Evolutionary conservation across 2,329 filamentous ascomycete genomes (phyloP), one percentile per base, ranked within the genome.

Genomic region (Sarocladiaceae sp.): DNA sequence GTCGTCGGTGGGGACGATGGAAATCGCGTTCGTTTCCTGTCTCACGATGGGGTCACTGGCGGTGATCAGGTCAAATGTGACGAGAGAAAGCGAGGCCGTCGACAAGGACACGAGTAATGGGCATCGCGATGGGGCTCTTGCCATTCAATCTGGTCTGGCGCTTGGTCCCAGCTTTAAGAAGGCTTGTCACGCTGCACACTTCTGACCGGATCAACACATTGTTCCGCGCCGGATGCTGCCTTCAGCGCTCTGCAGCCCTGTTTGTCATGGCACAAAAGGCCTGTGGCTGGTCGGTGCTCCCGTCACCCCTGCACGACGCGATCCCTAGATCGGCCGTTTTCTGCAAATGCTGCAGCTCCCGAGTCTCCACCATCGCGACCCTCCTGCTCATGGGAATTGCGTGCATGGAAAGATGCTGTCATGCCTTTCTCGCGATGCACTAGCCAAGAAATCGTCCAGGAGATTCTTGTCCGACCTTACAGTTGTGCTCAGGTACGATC

Each of bases 271-370:
- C 15, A n/a, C 18, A 6, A 22, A 26, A n/a, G 11, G 23, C 40
- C 40, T 48, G 26, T 33, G 5, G 13, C 17, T 48, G 44, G 44
- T 33, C 44, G 28, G 44, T 18, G 44, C n/a, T 31, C 28, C 26
- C 44, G 25, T 15, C 25, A 33, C 22, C 44, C 44, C 25, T 48
- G 44, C 26, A 48, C 22, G 28, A 48, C 25, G 25, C 26, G 17
- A 33, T 48, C 18, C 44, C 44, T 31, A 48, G 28, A 48, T 31
- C 26, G 44, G 44, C 44, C 26, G 13, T 48, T 48, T 48, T 48
- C 44, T 48, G 44, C 44, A 48, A 48, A 18, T 48, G n/a, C 26
- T 48, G 44, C 44, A 48, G 44, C 44, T 48, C 25, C 28, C 44
- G 26, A 48, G 10, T 33, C 29, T 33, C 28, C 26, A 15, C 11